Percentiles rank a stretch among this genome's conserved stretches.
Conservation (phyloP, 441 rosid species). For the Pelargonium citronellum region DNA sequence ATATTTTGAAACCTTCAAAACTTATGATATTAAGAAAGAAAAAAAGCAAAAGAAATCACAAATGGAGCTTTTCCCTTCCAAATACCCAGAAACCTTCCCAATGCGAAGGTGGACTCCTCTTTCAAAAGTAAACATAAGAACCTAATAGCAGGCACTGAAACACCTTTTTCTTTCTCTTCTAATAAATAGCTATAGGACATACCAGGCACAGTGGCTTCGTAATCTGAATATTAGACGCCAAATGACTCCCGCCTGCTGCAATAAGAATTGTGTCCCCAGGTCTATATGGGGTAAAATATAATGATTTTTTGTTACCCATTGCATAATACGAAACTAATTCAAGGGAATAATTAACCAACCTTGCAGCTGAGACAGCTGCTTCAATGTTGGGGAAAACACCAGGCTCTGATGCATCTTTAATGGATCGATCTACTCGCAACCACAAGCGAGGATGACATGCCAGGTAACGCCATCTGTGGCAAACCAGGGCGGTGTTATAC, state of each 20-base stretch:
- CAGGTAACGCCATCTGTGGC: slow-evolving; percentile 95
- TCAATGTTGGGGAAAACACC: slow-evolving; percentile 73
- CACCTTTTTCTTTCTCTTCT: neutral
- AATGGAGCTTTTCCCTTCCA: too few relatives aligned
- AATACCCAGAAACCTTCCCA: too few relatives aligned
- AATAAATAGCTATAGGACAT: slow-evolving; percentile 21
- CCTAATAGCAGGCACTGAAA: too few relatives aligned
- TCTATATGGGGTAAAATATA: slow-evolving; percentile 39
- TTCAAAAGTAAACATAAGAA: too few relatives aligned
- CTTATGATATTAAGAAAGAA: too few relatives aligned
- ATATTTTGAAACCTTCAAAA: too few relatives aligned
- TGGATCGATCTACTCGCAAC: slow-evolving; percentile 77
- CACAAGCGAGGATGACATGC: slow-evolving; percentile 96
- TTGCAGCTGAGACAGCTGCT: slow-evolving; percentile 83
- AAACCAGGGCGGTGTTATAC: slow-evolving; percentile 98
- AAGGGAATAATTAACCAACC: slow-evolving; percentile 42
- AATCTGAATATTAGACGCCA: slow-evolving; percentile 76
- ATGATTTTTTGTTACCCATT: slow-evolving; percentile 15
- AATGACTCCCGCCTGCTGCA: slow-evolving; percentile 75
- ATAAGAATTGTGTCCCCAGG: slow-evolving; percentile 93
- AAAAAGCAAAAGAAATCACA: too few relatives aligned
- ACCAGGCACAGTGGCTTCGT: slow-evolving; percentile 92
- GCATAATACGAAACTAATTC: slow-evolving; percentile 7
- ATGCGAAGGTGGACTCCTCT: too few relatives aligned
- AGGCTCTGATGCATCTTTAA: slow-evolving; percentile 48